These are phyloP conservation scores for Amauroascus verrucosus DNA, from an alignment of 2,329 filamentous ascomycete genomes.

Conservation along the genomic window DNA sequence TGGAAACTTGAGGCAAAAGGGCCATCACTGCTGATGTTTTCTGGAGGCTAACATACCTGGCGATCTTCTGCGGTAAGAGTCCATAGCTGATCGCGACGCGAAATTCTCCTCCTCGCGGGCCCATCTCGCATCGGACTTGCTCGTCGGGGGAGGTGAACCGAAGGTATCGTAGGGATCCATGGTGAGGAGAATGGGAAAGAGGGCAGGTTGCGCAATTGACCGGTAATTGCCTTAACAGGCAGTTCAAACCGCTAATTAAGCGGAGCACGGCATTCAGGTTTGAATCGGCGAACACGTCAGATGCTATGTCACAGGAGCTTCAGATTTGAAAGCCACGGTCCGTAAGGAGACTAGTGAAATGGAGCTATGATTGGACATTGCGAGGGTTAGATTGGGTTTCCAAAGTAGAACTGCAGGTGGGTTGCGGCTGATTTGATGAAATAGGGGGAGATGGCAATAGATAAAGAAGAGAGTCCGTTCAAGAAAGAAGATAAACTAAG, in stretches of 20 bases:
- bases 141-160: conserved; percentile 29
- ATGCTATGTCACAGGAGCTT: conserved; percentile 13
- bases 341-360: conserved; percentile 7
- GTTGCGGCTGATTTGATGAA: conserved; percentile 18
- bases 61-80: conserved; percentile 38
- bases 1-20: too few relatives aligned
- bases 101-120: conserved; percentile 34
- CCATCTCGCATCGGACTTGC: conserved; percentile 28
- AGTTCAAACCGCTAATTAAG: neutral
- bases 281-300: neutral
- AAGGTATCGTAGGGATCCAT: conserved; percentile 43
- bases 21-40: neutral
- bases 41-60: conserved; percentile 31
- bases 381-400: conserved; percentile 29
- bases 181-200: neutral
- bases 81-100: conserved; percentile 25
- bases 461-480: conserved; percentile 1
- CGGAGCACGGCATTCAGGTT: neutral
- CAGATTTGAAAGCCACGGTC: conserved; percentile 5
- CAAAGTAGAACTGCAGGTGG: conserved; percentile 18
- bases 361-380: conserved; percentile 31
- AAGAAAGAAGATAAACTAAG: conserved; percentile 6
- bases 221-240: neutral
- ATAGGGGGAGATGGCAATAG: conserved; percentile 18
- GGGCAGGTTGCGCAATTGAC: neutral